Evolutionary conservation across 2,329 filamentous ascomycete genomes (phyloP).

Genomic region (Arachnopeziza araneosa): DNA sequence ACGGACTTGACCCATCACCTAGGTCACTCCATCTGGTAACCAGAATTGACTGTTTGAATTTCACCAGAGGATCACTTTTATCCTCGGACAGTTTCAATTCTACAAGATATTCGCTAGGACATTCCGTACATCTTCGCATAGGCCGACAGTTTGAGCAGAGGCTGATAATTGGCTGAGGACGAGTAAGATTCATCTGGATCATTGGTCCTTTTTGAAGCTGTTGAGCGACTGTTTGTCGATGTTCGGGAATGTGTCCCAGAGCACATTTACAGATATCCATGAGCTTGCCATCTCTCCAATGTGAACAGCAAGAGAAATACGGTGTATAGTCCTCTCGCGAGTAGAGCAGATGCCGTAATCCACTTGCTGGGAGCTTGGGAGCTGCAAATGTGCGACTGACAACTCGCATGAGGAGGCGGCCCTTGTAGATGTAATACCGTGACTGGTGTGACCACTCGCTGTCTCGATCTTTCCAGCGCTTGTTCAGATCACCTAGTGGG

Average conservation of each 20-base stretch:
- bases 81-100: conserved; percentile 56
- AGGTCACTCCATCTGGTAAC: conserved; percentile 59
- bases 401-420: conserved; percentile 52
- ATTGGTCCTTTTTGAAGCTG: conserved; percentile 27
- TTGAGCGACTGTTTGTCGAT: conserved; percentile 32
- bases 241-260: conserved; percentile 48
- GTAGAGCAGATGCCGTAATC: conserved; percentile 51
- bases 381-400: conserved; percentile 48
- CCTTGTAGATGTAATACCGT: conserved; percentile 47
- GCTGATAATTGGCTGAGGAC: conserved; percentile 40
- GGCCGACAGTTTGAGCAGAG: conserved; percentile 49
- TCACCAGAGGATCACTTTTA: conserved; percentile 35
- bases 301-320: conserved; percentile 56
- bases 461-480: conserved; percentile 45
- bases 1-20: conserved; percentile 47
- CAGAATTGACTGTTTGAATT: conserved; percentile 55
- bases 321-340: conserved; percentile 55
- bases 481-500: conserved; percentile 38
- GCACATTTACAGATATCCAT: conserved; percentile 58
- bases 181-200: conserved; percentile 8
- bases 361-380: conserved; percentile 44
- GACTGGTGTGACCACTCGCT: conserved; percentile 49
- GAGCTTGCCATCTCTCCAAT: conserved; percentile 56
- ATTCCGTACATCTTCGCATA: conserved; percentile 55
- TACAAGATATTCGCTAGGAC: conserved; percentile 56